Evolutionary conservation across 805 yeast genomes (phyloP), one percentile per base, ranked within the genome.

Genomic region (Zygosaccharomyces kombuchaensis): DNA sequence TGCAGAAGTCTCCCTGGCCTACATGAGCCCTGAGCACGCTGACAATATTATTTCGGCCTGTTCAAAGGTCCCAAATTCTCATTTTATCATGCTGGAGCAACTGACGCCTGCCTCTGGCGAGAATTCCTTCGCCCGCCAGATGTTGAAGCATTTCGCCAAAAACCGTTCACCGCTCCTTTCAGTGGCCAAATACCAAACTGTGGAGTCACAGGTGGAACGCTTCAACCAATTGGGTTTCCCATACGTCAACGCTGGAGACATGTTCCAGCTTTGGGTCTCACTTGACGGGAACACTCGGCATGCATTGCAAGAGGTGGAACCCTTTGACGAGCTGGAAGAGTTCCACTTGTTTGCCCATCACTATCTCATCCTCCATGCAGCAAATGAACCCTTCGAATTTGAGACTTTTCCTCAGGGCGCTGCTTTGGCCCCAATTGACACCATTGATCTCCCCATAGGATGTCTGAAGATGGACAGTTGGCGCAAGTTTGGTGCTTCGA

Each of bases 311-410:
- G 38, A 57, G 0, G 70, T 84, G 16, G 95, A 86, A 59, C 76
- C 77, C 2, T 87, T 86, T 63, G 95, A 87, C 61, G 95, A 87
- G 65, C 77, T 86, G 78, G 95, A 86, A 65, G 95, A 86, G 62
- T 85, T 86, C 51, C 73, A 81, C 23, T 58, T 83, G 10, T 86
- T 84, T 57, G 78, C 87, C 46, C 91, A 84, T 55, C 93, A 86
- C 60, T 87, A 86, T 57, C 69, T 81, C 30, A 70, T 83, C 32
- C 69, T 82, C 2, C 89, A 83, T 62, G 87, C 87, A 2, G 72
- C 81, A 0, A 78, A 76, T 53, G 34, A 34, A 3, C 3, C 36
- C 4, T 6, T 34, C 5, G 27, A 34, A 16, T 30, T 17, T 2
- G 14, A 35, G 14, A 23, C 9, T 2, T 31, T 31, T 17, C 29